phyloP scores from a whole-genome alignment of 2,329 filamentous ascomycete genomes.

The Acrocalymma vagum region DNA sequence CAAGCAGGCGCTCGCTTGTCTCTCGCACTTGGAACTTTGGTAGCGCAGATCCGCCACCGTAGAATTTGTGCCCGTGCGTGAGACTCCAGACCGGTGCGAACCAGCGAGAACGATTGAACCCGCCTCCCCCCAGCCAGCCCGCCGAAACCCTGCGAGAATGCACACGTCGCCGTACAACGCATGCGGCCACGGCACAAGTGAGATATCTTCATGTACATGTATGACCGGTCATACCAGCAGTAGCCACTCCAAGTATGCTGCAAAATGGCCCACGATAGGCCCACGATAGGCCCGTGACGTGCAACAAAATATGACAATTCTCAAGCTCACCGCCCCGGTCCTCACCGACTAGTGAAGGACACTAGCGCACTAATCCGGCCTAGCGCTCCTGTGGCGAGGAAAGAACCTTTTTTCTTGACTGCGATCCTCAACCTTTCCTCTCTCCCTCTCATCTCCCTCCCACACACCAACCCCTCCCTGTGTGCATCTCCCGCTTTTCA shows the following conservation, averaged over 20 bases:
- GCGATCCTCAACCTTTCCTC: slow-evolving; percentile 14
- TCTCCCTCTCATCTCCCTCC: slow-evolving; percentile 32
- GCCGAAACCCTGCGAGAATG: slow-evolving; percentile 3
- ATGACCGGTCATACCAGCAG: slow-evolving; percentile 2
- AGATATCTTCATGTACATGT: too few species aligned
- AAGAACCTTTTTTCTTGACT: slow-evolving; percentile 5
- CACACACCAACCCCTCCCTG: slow-evolving; percentile 38
- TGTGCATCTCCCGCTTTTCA: slow-evolving; percentile 40
- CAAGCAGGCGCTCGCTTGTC: slow-evolving; percentile 11
- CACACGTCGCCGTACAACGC: too few species aligned
- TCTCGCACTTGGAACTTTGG: too few species aligned
- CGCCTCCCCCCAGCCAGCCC: too few species aligned
- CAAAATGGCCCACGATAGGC: neutral
- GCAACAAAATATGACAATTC: slow-evolving; percentile 7
- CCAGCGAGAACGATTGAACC: too few species aligned
- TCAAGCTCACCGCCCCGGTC: slow-evolving; percentile 35
- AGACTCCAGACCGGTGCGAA: too few species aligned
- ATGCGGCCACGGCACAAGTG: too few species aligned
- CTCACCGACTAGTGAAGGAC: slow-evolving; percentile 30
- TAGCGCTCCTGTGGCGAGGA: slow-evolving; percentile 5
- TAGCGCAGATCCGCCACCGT: slow-evolving; percentile 9
- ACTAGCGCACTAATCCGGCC: slow-evolving; percentile 18
- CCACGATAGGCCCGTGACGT: slow-evolving; percentile 20
- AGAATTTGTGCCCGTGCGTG: too few species aligned
- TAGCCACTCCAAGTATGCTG: slow-evolving; percentile 1